phyloP scores from a whole-genome alignment of 2,329 filamentous ascomycete species.

The Fusarium palustre region DNA sequence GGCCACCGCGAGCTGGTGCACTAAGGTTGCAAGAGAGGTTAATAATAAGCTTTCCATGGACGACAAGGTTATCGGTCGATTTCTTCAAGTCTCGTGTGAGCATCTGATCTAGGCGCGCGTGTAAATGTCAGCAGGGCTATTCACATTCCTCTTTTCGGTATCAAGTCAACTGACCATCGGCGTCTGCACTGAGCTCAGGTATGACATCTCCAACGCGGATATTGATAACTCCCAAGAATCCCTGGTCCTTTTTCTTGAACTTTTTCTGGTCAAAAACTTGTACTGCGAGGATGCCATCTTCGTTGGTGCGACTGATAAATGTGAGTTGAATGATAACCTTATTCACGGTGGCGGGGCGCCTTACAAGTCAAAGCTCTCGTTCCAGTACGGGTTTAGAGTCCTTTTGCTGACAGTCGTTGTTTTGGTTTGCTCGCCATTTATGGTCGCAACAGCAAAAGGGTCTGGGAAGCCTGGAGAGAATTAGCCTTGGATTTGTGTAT shows the following conservation, averaged over 20 bases:
- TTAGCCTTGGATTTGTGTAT: slow-evolving; percentile 45
- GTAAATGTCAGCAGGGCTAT: slow-evolving; percentile 46
- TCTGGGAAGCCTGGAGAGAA: slow-evolving; percentile 84
- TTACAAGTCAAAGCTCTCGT: slow-evolving; percentile 99
- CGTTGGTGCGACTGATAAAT: slow-evolving; percentile 79
- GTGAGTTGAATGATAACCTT: slow-evolving; percentile 25
- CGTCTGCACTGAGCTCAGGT: slow-evolving; percentile 82
- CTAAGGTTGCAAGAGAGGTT: slow-evolving; percentile 93
- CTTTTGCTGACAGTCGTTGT: slow-evolving; percentile 98
- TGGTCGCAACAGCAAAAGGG: slow-evolving; percentile 95
- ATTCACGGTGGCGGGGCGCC: slow-evolving; percentile 49
- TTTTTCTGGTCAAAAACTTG: slow-evolving; percentile 99
- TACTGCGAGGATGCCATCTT: slow-evolving; percentile 96
- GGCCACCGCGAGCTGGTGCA: slow-evolving; percentile 69
- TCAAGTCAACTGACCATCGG: slow-evolving; percentile 78
- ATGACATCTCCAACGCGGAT: slow-evolving; percentile 95
- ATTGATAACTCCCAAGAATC: slow-evolving; percentile 97
- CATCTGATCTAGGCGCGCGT: slow-evolving; percentile 81
- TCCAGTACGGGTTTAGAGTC: slow-evolving; percentile 99
- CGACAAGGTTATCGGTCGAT: slow-evolving; percentile 96
- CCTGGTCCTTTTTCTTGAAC: slow-evolving; percentile 99
- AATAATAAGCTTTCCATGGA: slow-evolving; percentile 96
- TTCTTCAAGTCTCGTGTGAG: slow-evolving; percentile 97
- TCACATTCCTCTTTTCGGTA: slow-evolving; percentile 28
- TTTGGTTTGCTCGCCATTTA: slow-evolving; percentile 97